Evolutionary conservation across 164 flowering plant genomes (phyloP).

Genomic region (Tinospora cordifolia): DNA sequence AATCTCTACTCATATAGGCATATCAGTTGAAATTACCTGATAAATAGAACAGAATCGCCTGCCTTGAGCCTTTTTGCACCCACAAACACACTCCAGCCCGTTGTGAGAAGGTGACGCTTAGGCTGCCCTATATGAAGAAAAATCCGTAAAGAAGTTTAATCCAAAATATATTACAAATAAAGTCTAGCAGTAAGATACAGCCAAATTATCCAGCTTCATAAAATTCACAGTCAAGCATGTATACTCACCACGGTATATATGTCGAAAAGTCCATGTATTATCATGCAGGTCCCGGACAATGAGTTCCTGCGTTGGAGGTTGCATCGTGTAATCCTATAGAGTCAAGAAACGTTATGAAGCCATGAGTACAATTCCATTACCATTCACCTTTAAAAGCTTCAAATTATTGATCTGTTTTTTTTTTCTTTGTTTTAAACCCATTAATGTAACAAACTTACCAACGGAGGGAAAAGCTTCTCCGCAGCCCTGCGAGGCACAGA

Average conservation of each 20-base stretch:
- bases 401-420: neutral
- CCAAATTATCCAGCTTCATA: neutral
- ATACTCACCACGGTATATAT: conserved; percentile 77
- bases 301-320: conserved; percentile 95
- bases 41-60: conserved; percentile 90
- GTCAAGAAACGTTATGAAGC: neutral
- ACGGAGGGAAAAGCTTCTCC: conserved; percentile 87
- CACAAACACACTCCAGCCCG: conserved; percentile 97
- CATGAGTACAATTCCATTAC: neutral
- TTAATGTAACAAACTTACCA: conserved; percentile 39
- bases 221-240: neutral
- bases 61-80: conserved; percentile 88
- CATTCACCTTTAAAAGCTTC: neutral
- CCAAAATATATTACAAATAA: neutral
- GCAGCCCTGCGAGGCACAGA: conserved; percentile 99
- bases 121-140: conserved; percentile 72
- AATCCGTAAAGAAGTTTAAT: conserved; percentile 1
- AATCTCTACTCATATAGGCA: neutral
- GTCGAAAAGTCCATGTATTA: conserved; percentile 92
- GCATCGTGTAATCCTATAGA: conserved; percentile 82
- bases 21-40: conserved; percentile 45
- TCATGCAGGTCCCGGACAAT: conserved; percentile 92
- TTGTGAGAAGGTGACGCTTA: conserved; percentile 91
- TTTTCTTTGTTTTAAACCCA: too few species aligned
- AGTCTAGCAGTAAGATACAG: neutral